Percentiles rank a stretch among this genome's conserved stretches.
These are phyloP conservation scores for Hemisphaericaspora xylofermentans DNA, from an alignment of 1,139 yeast genomes.

Conservation along the genomic window DNA sequence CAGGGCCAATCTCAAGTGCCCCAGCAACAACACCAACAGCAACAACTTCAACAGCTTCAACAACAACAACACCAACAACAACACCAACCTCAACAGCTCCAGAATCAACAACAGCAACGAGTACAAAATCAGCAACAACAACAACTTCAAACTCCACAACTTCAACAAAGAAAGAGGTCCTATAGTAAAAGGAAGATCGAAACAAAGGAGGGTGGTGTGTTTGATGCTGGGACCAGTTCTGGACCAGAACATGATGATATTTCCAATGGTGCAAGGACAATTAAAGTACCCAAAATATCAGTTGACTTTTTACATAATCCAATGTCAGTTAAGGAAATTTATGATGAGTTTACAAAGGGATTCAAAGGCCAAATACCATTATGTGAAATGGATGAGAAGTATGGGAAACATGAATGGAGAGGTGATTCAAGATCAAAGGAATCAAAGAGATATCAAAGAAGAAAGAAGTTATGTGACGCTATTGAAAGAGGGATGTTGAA, in stretches of 20 bases:
- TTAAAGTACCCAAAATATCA: constrained; percentile 36
- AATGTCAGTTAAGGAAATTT: constrained; percentile 45
- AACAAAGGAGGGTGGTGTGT: background rate
- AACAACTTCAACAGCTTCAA: background rate
- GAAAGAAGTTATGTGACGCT: constrained; percentile 48
- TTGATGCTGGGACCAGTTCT: background rate
- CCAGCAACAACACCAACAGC: constrained; percentile 5
- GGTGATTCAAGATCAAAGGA: constrained; percentile 51
- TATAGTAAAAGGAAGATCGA: constrained; percentile 7
- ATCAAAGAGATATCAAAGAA: constrained; percentile 44
- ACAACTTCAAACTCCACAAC: constrained; percentile 3
- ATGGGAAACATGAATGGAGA: constrained; percentile 49
- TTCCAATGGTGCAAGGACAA: constrained; percentile 2
- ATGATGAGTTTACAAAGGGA: constrained; percentile 48
- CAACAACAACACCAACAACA: constrained; percentile 1
- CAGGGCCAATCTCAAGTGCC: constrained; percentile 4
- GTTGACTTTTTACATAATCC: constrained; percentile 48
- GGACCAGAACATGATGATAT: background rate
- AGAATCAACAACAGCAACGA: constrained; percentile 1
- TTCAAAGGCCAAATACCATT: constrained; percentile 48
- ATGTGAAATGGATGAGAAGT: constrained; percentile 43
- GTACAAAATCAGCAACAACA: background rate
- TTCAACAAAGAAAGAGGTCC: constrained; percentile 6
- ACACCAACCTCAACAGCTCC: constrained; percentile 4
- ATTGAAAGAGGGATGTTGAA: constrained; percentile 43